Percentiles rank a stretch among this genome's conserved stretches.
phyloP scores from a whole-genome alignment of 805 yeast genomes.

The Saccharomycopsis fodiens region DNA sequence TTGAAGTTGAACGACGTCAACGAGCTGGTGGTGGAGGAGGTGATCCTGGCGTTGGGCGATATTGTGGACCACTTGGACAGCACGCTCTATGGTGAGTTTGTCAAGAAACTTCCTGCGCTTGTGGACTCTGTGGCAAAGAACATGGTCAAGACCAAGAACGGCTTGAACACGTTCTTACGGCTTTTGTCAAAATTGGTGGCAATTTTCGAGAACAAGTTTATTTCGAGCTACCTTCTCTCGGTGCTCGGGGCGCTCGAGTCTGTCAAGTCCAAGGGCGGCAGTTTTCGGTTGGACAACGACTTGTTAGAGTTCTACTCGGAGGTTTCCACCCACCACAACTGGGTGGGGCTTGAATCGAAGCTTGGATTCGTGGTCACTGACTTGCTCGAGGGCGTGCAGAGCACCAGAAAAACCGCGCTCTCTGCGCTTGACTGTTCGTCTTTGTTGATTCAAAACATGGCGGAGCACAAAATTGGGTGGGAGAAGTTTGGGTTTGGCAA shows the following conservation, averaged over 20 bases:
- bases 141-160: conserved; percentile 3
- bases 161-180: conserved; percentile 5
- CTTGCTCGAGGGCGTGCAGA: conserved; percentile 8
- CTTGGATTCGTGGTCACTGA: conserved; percentile 4
- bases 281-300: conserved; percentile 12
- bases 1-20: conserved; percentile 12
- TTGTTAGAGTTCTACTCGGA: conserved; percentile 11
- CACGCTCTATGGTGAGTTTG: background rate
- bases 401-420: conserved; percentile 3
- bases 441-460: conserved; percentile 7
- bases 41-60: conserved; percentile 10
- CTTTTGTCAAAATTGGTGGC: conserved; percentile 7
- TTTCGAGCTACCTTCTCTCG: conserved; percentile 3
- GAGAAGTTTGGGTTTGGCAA: background rate
- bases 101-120: conserved; percentile 1
- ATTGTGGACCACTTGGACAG: background rate
- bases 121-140: conserved; percentile 1
- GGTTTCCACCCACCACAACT: conserved; percentile 10
- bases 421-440: conserved; percentile 3
- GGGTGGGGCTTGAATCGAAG: conserved; percentile 11
- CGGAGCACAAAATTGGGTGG: conserved; percentile 3
- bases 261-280: conserved; percentile 2
- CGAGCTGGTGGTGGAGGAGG: conserved; percentile 15
- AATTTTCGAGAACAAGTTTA: conserved; percentile 2
- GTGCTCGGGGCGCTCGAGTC: conserved; percentile 6